Evolutionary conservation across 106 monocot genomes (phyloP).

Genomic region (Dioscorea dumetorum): DNA sequence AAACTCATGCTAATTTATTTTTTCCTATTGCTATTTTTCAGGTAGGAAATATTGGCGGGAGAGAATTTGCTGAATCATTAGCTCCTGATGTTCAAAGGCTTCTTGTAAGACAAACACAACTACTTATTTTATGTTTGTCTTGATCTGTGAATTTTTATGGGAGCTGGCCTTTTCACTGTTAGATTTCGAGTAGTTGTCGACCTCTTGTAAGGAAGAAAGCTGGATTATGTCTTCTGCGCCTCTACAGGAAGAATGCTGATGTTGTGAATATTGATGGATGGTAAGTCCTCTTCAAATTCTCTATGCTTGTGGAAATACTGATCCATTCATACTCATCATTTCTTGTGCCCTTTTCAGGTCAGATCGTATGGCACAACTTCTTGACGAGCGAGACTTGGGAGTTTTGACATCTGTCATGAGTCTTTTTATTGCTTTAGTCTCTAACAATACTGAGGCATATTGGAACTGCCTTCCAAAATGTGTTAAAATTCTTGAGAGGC

Average conservation of each 20-base stretch:
- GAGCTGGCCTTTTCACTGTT: constrained; percentile 9
- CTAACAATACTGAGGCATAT: constrained; percentile 80
- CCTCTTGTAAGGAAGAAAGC: constrained; percentile 98
- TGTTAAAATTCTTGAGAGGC: constrained; percentile 83
- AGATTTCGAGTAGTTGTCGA: constrained; percentile 95
- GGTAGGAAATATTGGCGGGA: constrained; percentile 97
- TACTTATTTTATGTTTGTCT: background rate
- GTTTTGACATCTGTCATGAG: constrained; percentile 97
- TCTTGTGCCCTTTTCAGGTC: constrained; percentile 47
- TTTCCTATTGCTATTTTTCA: constrained; percentile 9
- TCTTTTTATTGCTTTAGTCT: constrained; percentile 92
- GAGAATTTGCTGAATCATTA: constrained; percentile 92
- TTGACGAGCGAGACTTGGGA: constrained; percentile 97
- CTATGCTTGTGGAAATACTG: background rate
- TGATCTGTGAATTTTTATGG: constrained; percentile 2
- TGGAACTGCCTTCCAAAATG: constrained; percentile 99
- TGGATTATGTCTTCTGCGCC: constrained; percentile 91
- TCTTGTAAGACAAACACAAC: constrained; percentile 44
- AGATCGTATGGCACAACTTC: constrained; percentile 94
- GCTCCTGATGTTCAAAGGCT: constrained; percentile 97
- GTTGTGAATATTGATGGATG: constrained; percentile 97
- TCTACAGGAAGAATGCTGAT: constrained; percentile 95
- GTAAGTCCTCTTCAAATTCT: constrained; percentile 23
- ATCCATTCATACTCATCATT: constrained; percentile 5
- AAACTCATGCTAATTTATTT: too few species aligned